Evolutionary conservation across 257 asterid genomes (phyloP).

Genomic region (Jasminum sambac): DNA sequence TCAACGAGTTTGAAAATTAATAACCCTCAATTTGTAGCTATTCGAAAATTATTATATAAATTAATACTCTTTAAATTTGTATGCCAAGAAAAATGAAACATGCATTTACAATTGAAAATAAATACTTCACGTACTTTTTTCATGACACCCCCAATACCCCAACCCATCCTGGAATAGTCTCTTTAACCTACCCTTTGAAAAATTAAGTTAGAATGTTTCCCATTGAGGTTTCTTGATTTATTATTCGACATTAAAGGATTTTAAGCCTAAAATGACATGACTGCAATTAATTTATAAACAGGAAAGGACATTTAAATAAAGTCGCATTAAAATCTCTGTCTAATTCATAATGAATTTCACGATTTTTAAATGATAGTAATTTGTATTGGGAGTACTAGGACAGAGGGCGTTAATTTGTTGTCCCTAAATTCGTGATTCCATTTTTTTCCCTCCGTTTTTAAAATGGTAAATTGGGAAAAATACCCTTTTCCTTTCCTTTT

Average conservation of each 20-base stretch:
- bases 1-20: too few species aligned
- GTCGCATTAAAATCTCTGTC: neutral
- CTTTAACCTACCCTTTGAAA: neutral
- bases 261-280: neutral
- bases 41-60: too few species aligned
- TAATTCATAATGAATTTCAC: constrained; percentile 12
- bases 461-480: neutral
- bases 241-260: neutral
- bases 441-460: too few species aligned
- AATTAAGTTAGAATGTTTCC: neutral
- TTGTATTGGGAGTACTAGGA: neutral
- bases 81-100: neutral
- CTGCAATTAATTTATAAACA: constrained; percentile 6
- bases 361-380: constrained; percentile 19
- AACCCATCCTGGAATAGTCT: neutral
- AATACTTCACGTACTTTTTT: neutral
- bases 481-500: too few species aligned
- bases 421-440: too few species aligned
- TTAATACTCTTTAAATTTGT: neutral
- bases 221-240: neutral
- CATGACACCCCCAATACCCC: too few species aligned
- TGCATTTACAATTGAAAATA: neutral
- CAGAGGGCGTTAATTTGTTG: too few species aligned
- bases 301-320: neutral
- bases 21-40: too few species aligned